Percentiles rank a stretch among this genome's conserved stretches.
Evolutionary conservation across 306 rosid species (phyloP).

Genomic region (Senna tora): DNA sequence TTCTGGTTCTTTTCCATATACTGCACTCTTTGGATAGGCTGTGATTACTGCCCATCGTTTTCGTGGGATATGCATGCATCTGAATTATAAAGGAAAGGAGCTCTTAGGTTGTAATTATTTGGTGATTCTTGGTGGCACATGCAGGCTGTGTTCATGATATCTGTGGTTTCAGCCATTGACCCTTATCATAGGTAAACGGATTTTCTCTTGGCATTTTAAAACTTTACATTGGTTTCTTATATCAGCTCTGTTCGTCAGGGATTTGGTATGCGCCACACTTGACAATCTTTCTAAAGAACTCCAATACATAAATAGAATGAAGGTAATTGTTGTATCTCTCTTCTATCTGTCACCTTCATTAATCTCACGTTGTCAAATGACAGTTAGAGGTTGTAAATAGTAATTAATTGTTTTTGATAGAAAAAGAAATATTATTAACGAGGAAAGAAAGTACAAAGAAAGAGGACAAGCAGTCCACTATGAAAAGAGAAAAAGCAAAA

Average conservation of each 20-base stretch:
- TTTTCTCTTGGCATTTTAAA: constrained; percentile 25
- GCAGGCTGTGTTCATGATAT: constrained; percentile 94
- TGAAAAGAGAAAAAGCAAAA: no score
- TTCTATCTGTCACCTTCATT: constrained; percentile 2
- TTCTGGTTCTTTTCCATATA: constrained; percentile 16
- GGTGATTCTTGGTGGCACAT: constrained; percentile 32
- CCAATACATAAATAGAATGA: constrained; percentile 64
- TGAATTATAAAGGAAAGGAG: not conserved
- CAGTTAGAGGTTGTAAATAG: constrained; percentile 28
- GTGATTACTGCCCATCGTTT: not conserved
- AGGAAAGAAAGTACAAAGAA: no score
- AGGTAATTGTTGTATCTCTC: constrained; percentile 53
- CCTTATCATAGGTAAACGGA: constrained; percentile 77
- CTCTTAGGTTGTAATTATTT: constrained; percentile 24
- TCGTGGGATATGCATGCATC: constrained; percentile 13
- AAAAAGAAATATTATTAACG: no score
- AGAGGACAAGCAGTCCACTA: no score
- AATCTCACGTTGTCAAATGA: constrained; percentile 17
- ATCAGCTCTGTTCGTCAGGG: constrained; percentile 51
- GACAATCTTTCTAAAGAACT: constrained; percentile 79
- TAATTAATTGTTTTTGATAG: not conserved
- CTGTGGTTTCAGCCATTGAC: constrained; percentile 83
- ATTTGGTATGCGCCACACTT: constrained; percentile 60
- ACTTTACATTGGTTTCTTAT: constrained; percentile 30
- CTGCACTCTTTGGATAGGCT: not conserved